Conservation (phyloP, 805 yeast genomes). For the Tetrapisispora nanseiensis region DNA sequence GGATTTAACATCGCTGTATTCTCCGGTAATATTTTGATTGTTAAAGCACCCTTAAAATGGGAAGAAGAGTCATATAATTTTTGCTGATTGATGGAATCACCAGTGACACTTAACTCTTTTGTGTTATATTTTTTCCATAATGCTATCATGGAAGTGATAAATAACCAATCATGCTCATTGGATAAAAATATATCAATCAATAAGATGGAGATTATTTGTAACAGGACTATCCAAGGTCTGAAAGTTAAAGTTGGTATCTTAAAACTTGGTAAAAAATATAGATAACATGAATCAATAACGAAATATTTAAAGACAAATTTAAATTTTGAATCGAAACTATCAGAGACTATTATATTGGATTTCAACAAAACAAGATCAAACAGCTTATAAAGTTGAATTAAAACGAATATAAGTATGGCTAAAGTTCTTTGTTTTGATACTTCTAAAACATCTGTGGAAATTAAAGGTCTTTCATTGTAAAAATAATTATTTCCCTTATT, state of each 20-base stretch:
- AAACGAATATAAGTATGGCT: conserved; percentile 51
- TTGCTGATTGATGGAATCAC: conserved; percentile 33
- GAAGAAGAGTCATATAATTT: conserved; percentile 20
- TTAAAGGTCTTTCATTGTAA: conserved; percentile 31
- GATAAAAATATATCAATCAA: conserved; percentile 45
- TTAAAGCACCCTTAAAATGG: conserved; percentile 79
- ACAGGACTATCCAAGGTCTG: conserved; percentile 42
- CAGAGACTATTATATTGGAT: conserved; percentile 30
- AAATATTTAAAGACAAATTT: conserved; percentile 62
- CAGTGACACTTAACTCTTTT: conserved; percentile 44
- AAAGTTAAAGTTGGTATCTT: conserved; percentile 69
- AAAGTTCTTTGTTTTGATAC: conserved; percentile 68
- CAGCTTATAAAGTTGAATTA: conserved; percentile 80
- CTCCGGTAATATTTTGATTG: conserved; percentile 83
- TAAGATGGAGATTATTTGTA: conserved; percentile 40
- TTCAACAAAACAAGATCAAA: conserved; percentile 59
- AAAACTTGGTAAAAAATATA: conserved; percentile 63
- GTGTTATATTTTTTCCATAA: conserved; percentile 36
- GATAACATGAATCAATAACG: conserved; percentile 58
- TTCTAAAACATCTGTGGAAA: conserved; percentile 60
- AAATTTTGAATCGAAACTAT: conserved; percentile 37
- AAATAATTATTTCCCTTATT: neutral
- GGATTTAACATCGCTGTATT: conserved; percentile 82
- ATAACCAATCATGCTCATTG: conserved; percentile 40
- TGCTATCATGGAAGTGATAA: conserved; percentile 33